phyloP scores from a whole-genome alignment of 2,329 filamentous ascomycete genomes.

The Falciphora oryzae region DNA sequence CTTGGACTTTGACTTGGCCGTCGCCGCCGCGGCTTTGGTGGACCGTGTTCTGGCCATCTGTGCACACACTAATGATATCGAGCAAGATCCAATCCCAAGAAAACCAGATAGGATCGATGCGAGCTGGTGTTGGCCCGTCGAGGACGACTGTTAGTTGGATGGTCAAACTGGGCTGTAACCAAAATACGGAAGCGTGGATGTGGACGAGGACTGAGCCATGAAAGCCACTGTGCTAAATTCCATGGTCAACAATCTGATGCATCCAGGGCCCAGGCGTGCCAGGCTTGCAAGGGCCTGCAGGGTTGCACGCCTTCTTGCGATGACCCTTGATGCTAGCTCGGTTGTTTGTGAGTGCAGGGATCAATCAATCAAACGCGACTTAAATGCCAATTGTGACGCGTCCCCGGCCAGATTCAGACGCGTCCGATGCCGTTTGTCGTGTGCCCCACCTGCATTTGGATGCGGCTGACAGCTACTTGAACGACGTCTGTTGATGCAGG shows the following conservation, averaged over 20 bases:
- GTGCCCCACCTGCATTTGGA: background rate
- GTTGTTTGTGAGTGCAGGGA: background rate
- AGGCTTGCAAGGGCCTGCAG: background rate
- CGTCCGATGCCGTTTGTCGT: background rate
- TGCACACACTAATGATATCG: background rate
- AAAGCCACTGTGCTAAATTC: background rate
- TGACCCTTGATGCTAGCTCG: background rate
- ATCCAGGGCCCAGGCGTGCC: background rate
- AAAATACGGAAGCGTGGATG: background rate
- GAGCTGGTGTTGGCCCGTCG: background rate
- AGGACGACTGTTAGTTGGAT: background rate
- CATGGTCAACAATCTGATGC: background rate
- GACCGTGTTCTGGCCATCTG: slow-evolving; percentile 35
- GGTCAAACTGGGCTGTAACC: background rate
- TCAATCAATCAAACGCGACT: background rate
- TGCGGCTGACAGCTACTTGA: background rate
- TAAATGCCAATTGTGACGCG: background rate
- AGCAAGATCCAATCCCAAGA: background rate
- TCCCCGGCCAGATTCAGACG: background rate
- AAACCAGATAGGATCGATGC: background rate
- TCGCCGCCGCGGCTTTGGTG: slow-evolving; percentile 26
- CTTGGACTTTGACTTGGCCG: slow-evolving; percentile 13
- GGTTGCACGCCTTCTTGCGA: background rate
- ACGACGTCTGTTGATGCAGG: background rate
- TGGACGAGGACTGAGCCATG: background rate